Evolutionary conservation across 768 basidiomycete genomes (phyloP).

Genomic region (Termitomyces titanicus): DNA sequence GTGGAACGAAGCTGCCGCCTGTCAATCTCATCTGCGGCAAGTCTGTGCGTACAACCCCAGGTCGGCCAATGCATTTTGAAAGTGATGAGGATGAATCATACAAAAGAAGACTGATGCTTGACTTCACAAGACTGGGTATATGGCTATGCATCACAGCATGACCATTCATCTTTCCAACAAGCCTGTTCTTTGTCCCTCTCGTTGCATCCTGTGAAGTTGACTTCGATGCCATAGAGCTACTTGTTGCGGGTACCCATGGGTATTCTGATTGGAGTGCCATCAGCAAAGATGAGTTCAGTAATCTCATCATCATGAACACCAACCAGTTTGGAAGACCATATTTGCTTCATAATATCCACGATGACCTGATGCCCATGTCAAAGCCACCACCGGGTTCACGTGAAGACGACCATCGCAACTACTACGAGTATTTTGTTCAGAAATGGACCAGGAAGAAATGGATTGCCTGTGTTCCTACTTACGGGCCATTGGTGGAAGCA

Average conservation of each 20-base stretch:
- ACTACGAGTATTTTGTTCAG: slow-evolving; percentile 54
- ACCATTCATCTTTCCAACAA: slow-evolving; percentile 46
- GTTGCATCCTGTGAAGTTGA: slow-evolving; percentile 48
- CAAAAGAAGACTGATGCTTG: slow-evolving; percentile 52
- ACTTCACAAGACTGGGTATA: slow-evolving; percentile 60
- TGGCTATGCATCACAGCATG: slow-evolving; percentile 61
- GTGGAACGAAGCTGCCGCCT: slow-evolving; percentile 53
- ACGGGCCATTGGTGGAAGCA: slow-evolving; percentile 64
- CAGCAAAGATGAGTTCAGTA: slow-evolving; percentile 43
- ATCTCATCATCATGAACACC: slow-evolving; percentile 51
- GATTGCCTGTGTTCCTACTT: slow-evolving; percentile 40
- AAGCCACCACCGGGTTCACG: slow-evolving; percentile 46
- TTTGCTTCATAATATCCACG: slow-evolving; percentile 53
- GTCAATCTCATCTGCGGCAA: slow-evolving; percentile 37
- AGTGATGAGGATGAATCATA: slow-evolving; percentile 41
- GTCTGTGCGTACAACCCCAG: slow-evolving; percentile 31
- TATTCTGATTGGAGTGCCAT: slow-evolving; percentile 53
- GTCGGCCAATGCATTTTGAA: slow-evolving; percentile 32
- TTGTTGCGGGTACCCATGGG: slow-evolving; percentile 49
- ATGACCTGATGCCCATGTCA: slow-evolving; percentile 67
- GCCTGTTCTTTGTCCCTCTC: slow-evolving; percentile 67
- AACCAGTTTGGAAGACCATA: slow-evolving; percentile 54
- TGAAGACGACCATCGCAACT: slow-evolving; percentile 46
- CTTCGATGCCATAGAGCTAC: slow-evolving; percentile 48
- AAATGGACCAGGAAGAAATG: slow-evolving; percentile 51